Conservation (phyloP, 331 rosid species). For the Ulmus americana region DNA sequence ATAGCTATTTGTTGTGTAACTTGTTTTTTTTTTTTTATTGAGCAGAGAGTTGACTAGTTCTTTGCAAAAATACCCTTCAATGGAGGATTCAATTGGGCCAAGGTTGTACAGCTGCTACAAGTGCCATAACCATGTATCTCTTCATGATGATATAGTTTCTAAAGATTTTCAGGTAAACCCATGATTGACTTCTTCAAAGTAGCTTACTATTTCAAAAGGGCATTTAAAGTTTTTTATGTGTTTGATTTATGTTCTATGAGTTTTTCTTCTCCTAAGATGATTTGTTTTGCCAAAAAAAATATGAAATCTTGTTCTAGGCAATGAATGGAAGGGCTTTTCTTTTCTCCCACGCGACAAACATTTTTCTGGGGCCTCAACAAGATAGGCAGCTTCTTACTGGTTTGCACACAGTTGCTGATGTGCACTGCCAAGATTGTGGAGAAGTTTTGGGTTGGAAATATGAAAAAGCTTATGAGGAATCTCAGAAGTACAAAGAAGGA, state of each 20-base stretch:
- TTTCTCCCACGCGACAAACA: constrained; percentile 53
- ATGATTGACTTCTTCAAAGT: neutral
- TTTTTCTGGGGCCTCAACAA: constrained; percentile 38
- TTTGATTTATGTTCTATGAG: neutral
- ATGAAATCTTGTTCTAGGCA: constrained; percentile 22
- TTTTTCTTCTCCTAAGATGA: too few relatives aligned
- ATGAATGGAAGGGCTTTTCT: constrained; percentile 65
- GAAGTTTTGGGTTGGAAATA: constrained; percentile 67
- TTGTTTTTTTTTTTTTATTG: constrained; percentile 3
- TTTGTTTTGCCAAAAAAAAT: neutral
- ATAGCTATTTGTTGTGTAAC: constrained; percentile 17
- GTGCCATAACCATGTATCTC: constrained; percentile 59
- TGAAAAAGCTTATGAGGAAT: constrained; percentile 44
- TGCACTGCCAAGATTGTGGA: constrained; percentile 53
- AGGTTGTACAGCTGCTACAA: constrained; percentile 59
- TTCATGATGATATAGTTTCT: constrained; percentile 61
- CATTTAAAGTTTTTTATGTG: neutral
- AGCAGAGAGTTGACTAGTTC: constrained; percentile 20
- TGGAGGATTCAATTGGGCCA: constrained; percentile 41
- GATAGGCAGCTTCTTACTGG: constrained; percentile 53
- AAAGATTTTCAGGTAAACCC: constrained; percentile 60
- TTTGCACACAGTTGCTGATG: constrained; percentile 56
- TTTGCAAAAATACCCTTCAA: constrained; percentile 23
- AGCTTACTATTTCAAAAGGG: neutral
- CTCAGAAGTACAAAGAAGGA: constrained; percentile 74